Conservation (phyloP, 768 basidiomycete genomes). For the Megacollybia marginata region DNA sequence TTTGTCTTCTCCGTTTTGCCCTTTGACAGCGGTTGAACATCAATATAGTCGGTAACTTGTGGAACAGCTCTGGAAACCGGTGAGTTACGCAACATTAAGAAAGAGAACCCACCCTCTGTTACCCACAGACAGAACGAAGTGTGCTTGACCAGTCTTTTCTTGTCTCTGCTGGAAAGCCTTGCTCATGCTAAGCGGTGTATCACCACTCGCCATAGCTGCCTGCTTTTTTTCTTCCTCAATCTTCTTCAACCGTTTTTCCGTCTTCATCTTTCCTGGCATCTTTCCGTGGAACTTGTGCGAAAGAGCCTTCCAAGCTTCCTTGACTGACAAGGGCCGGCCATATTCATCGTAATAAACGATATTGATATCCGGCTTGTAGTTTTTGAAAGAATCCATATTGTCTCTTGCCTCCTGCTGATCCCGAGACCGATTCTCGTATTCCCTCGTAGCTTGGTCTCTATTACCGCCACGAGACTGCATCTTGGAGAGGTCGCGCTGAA, state of each 20-base stretch:
- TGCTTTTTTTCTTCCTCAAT: slow-evolving; percentile 97
- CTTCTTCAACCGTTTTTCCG: slow-evolving; percentile 92
- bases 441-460: slow-evolving; percentile 90
- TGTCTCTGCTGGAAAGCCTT: slow-evolving; percentile 89
- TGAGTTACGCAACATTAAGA: slow-evolving; percentile 6
- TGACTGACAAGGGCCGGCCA: slow-evolving; percentile 78
- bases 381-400: slow-evolving; percentile 74
- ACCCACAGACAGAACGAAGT: slow-evolving; percentile 92
- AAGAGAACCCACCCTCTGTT: slow-evolving; percentile 68
- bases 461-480: slow-evolving; percentile 69
- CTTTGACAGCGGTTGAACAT: slow-evolving; percentile 73
- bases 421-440: slow-evolving; percentile 87
- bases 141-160: slow-evolving; percentile 91
- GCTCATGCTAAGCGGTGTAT: slow-evolving; percentile 94
- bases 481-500: slow-evolving; percentile 76
- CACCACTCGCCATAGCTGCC: slow-evolving; percentile 88
- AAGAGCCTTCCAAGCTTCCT: slow-evolving; percentile 98
- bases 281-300: slow-evolving; percentile 99
- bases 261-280: slow-evolving; percentile 94
- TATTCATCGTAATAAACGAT: slow-evolving; percentile 97
- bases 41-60: slow-evolving; percentile 76
- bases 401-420: slow-evolving; percentile 89
- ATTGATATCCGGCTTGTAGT: slow-evolving; percentile 95
- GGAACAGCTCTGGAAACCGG: slow-evolving; percentile 62
- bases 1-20: slow-evolving; percentile 79